Conservation (phyloP, 176 grass and related monocot genomes). For the Avena eriantha region DNA sequence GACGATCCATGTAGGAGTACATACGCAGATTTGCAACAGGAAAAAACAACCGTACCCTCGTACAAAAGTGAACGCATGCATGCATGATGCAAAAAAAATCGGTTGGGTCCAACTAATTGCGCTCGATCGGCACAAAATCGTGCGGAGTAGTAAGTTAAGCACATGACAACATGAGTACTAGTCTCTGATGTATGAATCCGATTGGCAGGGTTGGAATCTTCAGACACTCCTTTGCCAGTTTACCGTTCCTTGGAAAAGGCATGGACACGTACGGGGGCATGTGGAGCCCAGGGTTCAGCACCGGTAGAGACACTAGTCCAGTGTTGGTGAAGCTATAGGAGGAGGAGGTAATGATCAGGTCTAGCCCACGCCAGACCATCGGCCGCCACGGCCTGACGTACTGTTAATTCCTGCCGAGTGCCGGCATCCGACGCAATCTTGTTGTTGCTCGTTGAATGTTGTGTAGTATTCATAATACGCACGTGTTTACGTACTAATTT, state of each 20-base stretch:
- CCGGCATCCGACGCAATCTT: slow-evolving; percentile 27
- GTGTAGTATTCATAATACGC: not conserved
- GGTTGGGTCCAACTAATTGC: no score
- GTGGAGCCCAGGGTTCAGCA: slow-evolving; percentile 41
- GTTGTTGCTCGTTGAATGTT: slow-evolving; percentile 20
- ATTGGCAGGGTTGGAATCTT: slow-evolving; percentile 28
- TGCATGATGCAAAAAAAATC: no score
- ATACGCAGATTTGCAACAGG: no score
- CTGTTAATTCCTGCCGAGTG: slow-evolving; percentile 28
- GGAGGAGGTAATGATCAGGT: slow-evolving; percentile 59
- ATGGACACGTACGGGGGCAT: not conserved
- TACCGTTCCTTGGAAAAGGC: slow-evolving; percentile 17
- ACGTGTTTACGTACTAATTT: not conserved
- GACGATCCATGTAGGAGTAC: slow-evolving; percentile 1
- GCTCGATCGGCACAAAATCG: no score
- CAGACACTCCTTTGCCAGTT: not conserved
- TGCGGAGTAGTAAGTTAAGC: not conserved
- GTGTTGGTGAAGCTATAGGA: slow-evolving; percentile 39
- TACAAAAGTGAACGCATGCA: not conserved
- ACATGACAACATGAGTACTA: not conserved
- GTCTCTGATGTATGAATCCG: not conserved
- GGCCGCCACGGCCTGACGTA: slow-evolving; percentile 41
- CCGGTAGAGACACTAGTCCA: slow-evolving; percentile 7
- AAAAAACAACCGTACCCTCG: not conserved
- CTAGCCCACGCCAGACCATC: slow-evolving; percentile 62